Percentiles rank a stretch among this genome's conserved stretches.
phyloP scores from a whole-genome alignment of 1,284 basidiomycete species.

The Ganoderma lingzhi region DNA sequence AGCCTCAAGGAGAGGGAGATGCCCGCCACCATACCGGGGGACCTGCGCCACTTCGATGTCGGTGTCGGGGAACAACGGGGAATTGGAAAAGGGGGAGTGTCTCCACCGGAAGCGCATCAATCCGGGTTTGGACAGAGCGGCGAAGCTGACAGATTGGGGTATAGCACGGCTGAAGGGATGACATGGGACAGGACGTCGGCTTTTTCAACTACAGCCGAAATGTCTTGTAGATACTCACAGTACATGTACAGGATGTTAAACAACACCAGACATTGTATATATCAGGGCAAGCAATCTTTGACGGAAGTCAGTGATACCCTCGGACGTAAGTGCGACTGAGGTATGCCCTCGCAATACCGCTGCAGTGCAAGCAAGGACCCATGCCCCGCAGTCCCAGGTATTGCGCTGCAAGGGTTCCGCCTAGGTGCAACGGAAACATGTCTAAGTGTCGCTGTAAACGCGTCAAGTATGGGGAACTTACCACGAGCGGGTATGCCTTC shows the following conservation, averaged over 20 bases:
- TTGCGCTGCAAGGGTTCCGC: background rate
- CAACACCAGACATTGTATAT: background rate
- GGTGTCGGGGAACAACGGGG: too few relatives aligned
- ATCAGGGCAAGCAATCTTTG: background rate
- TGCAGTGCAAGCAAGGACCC: background rate
- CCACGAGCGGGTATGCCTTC: background rate
- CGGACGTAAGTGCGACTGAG: background rate
- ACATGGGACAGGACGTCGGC: too few relatives aligned
- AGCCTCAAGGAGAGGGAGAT: too few relatives aligned
- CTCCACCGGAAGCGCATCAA: too few relatives aligned
- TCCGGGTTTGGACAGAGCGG: too few relatives aligned
- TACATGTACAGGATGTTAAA: background rate
- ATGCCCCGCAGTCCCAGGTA: background rate
- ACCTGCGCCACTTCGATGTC: too few relatives aligned
- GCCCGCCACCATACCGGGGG: too few relatives aligned
- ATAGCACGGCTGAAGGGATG: too few relatives aligned
- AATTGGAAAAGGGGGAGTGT: too few relatives aligned
- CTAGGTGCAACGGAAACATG: background rate
- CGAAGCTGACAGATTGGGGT: too few relatives aligned
- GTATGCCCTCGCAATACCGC: background rate
- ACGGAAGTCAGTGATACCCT: background rate
- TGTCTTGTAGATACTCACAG: too few relatives aligned
- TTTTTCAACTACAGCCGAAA: too few relatives aligned
- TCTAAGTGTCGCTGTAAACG: background rate
- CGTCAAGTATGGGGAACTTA: background rate